Evolutionary conservation across 208 protist genomes (phyloP), one percentile per base, ranked within the genome.

Genomic region (Trypanosoma melophagium): DNA sequence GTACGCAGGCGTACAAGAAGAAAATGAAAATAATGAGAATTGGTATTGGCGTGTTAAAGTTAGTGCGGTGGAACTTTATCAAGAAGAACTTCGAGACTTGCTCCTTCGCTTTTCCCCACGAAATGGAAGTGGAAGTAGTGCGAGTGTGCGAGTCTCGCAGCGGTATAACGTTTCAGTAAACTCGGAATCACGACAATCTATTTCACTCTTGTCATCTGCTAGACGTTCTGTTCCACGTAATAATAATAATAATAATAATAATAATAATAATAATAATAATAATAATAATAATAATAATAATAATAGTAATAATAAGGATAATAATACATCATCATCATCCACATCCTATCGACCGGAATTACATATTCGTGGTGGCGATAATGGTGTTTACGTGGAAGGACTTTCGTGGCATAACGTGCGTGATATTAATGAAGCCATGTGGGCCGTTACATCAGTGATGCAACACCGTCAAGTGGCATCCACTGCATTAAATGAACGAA

Each of bases 401-500:
- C 73, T 94, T 13, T 66, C 61, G 21, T 66, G 73, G 61, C 77
- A 90, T 74, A 38, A 40, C 2, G 72, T 92, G 9, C 28, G 16
- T 13, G 59, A 51, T 47, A 60, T 77, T 25, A 72, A 66, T 16
- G 82, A 84, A 25, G 83, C 70, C 13, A 81, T 90, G 72, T 35
- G 52, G 7, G 58, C 60, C 0, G 49, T 94, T 3, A 67, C 28
- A 19, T 45, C n/a, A 1, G 84, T 79, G 13, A 58, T 83, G 44
- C 71, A 35, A 17, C 74, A 73, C 16, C 80, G 93, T 45, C 77
- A 85, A 50, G 74, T 89, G 35, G 79, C 76, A 13, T 71, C 69
- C 21, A 97, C 94, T 3, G 53, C 75, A 13, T 75, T 96, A n/a
- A 98, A 98, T 83, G 54, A 60, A 16, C 28, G 88, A 62, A 97